Conservation (phyloP, 164 flowering plant species). For the Tetrastigma voinierianum region DNA sequence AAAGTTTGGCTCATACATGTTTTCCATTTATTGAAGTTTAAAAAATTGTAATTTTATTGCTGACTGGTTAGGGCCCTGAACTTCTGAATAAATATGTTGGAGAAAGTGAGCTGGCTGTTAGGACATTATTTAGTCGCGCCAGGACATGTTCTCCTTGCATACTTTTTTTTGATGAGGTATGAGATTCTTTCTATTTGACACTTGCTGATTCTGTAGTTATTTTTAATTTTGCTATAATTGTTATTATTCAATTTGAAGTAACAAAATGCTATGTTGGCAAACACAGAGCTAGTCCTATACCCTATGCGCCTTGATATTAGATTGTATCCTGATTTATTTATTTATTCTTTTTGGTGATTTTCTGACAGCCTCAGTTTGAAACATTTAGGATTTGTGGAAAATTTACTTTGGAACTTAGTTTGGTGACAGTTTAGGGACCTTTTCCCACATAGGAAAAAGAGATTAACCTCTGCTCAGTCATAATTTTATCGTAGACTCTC, state of each 20-base stretch:
- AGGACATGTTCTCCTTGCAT: constrained; percentile 92
- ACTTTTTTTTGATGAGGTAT: constrained; percentile 96
- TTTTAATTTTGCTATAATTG: not conserved
- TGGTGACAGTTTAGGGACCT: too few relatives aligned
- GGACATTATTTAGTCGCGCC: constrained; percentile 83
- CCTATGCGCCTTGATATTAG: too few relatives aligned
- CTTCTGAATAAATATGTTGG: constrained; percentile 94
- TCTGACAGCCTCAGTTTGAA: too few relatives aligned
- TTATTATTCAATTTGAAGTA: not conserved
- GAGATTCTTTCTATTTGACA: not conserved
- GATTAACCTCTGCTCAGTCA: too few relatives aligned
- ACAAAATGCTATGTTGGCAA: not conserved
- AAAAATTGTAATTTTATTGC: not conserved
- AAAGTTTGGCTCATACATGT: not conserved
- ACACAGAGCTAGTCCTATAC: not conserved
- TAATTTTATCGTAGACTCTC: too few relatives aligned
- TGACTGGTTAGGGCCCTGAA: constrained; percentile 77
- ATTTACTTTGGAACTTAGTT: too few relatives aligned
- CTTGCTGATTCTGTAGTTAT: not conserved
- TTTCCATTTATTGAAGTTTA: not conserved
- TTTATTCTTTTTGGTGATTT: too few relatives aligned
- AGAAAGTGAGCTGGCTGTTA: constrained; percentile 88
- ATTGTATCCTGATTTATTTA: not conserved
- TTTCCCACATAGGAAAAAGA: too few relatives aligned
- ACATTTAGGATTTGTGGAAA: too few relatives aligned